Conservation (phyloP, 2,329 filamentous ascomycete species). For the Calcarisporium arbuscula region DNA sequence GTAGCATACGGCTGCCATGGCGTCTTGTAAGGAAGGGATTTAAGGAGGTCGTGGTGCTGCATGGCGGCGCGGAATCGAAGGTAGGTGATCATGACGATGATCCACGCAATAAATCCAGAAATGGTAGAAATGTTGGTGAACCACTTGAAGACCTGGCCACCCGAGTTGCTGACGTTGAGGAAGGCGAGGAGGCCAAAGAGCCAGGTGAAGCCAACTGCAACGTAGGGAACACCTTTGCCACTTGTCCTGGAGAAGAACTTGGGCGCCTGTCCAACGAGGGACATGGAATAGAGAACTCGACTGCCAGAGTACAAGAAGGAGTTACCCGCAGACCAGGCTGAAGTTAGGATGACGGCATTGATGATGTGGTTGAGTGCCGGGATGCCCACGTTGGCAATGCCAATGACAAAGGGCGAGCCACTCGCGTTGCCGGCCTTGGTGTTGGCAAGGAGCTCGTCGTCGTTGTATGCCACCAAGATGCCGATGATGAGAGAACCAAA, state of each 20-base stretch:
- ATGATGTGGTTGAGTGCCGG: conserved; percentile 57
- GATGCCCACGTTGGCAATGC: conserved; percentile 62
- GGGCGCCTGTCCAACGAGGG: conserved; percentile 61
- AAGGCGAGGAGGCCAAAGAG: conserved; percentile 61
- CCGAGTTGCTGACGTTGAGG: conserved; percentile 59
- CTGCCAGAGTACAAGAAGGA: conserved; percentile 61
- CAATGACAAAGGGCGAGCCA: conserved; percentile 59
- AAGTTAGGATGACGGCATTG: conserved; percentile 62
- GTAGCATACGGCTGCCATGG: conserved; percentile 57
- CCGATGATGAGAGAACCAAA: conserved; percentile 56
- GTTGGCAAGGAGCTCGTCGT: conserved; percentile 51
- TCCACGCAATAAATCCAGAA: conserved; percentile 54
- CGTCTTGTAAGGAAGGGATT: conserved; percentile 45
- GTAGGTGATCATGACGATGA: conserved; percentile 52
- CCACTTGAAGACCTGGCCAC: conserved; percentile 62
- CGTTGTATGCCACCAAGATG: conserved; percentile 58
- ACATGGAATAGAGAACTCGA: conserved; percentile 63
- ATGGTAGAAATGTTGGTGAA: conserved; percentile 65
- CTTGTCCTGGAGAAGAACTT: conserved; percentile 53
- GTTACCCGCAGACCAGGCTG: conserved; percentile 57
- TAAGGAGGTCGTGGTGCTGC: conserved; percentile 41
- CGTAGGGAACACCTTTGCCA: conserved; percentile 54
- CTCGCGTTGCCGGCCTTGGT: conserved; percentile 51
- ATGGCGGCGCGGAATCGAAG: conserved; percentile 54
- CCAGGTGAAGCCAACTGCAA: conserved; percentile 46